Evolutionary conservation across 169 alveolate genomes (phyloP).

Genomic region (Cryptosporidium canis): DNA sequence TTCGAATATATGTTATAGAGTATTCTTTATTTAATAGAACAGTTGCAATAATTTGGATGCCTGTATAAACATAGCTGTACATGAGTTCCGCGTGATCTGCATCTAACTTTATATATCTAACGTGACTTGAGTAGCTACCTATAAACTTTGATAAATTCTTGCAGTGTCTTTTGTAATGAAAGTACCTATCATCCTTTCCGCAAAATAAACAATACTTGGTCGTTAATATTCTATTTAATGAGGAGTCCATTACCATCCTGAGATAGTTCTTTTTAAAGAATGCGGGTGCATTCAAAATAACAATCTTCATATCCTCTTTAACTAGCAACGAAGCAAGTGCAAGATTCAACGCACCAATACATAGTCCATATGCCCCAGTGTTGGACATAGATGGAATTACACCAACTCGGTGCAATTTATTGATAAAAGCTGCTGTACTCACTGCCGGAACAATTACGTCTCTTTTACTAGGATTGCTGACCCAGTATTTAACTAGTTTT

Average conservation of each 20-base stretch:
- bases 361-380: conserved; percentile 54
- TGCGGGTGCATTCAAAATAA: conserved; percentile 29
- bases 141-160: conserved; percentile 18
- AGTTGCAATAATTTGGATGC: conserved; percentile 10
- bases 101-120: conserved; percentile 7
- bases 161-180: conserved; percentile 19
- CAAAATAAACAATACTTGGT: conserved; percentile 3
- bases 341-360: conserved; percentile 30
- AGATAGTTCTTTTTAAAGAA: neutral
- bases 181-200: conserved; percentile 1
- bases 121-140: neutral
- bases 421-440: conserved; percentile 61
- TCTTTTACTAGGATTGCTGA: conserved; percentile 9
- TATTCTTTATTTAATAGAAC: neutral
- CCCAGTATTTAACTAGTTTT: conserved; percentile 1
- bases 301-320: conserved; percentile 11
- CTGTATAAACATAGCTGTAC: neutral
- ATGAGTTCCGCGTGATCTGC: conserved; percentile 6
- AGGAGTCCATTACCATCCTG: neutral
- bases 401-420: conserved; percentile 28
- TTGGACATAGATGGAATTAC: conserved; percentile 43
- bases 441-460: conserved; percentile 53
- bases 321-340: conserved; percentile 4
- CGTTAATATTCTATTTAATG: neutral
- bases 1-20: neutral